Evolutionary conservation across 129 eudicot species (phyloP).

Genomic region (Lactuca sativa): DNA sequence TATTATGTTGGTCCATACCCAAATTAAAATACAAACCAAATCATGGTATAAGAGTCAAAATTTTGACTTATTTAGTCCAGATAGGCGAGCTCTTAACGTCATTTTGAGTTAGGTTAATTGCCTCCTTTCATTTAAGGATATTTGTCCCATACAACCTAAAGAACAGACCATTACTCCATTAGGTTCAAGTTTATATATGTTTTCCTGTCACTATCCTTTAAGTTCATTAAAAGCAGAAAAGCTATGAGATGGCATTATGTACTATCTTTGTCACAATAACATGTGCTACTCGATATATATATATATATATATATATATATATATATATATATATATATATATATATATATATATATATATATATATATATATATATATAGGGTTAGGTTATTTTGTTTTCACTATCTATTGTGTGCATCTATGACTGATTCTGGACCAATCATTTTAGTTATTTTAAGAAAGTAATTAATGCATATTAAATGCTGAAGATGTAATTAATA

Average conservation of each 20-base stretch:
- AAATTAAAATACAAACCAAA: background rate
- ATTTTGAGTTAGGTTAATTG: slow-evolving; percentile 1
- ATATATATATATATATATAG: too few species aligned
- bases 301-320: too few species aligned
- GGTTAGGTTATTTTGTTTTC: too few species aligned
- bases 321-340: too few species aligned
- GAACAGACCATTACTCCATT: slow-evolving; percentile 18
- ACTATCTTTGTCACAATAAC: background rate
- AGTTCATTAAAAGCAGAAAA: slow-evolving; percentile 5
- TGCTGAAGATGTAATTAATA: too few species aligned
- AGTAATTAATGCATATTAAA: too few species aligned
- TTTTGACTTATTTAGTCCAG: slow-evolving; percentile 19
- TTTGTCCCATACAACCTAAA: slow-evolving; percentile 20
- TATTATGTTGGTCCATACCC: background rate
- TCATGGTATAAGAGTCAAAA: slow-evolving; percentile 7
- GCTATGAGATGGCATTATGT: slow-evolving; percentile 9
- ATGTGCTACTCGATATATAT: too few species aligned
- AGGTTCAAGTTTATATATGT: background rate
- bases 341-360: too few species aligned
- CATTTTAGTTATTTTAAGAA: too few species aligned
- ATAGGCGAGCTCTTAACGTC: slow-evolving; percentile 15
- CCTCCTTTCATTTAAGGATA: background rate
- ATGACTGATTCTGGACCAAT: too few species aligned
- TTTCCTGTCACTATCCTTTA: slow-evolving; percentile 10
- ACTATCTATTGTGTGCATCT: too few species aligned